phyloP scores from a whole-genome alignment of 306 rosid genomes.

The Pueraria montana region DNA sequence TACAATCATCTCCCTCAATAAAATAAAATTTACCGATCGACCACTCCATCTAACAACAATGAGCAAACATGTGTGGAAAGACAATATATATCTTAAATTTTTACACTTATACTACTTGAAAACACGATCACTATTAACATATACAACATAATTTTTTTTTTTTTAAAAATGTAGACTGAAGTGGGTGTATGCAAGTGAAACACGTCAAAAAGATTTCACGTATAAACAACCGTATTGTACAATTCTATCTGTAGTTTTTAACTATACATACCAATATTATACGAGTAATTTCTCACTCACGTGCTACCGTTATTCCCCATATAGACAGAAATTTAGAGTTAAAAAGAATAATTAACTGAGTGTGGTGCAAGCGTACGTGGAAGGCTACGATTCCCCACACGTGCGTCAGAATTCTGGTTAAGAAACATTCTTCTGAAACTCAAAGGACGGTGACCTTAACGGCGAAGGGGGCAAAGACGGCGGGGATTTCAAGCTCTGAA shows the following conservation, averaged over 20 bases:
- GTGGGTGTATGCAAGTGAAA: not conserved
- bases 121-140: no score
- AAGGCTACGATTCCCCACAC: slow-evolving; percentile 39
- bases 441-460: slow-evolving; percentile 49
- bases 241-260: slow-evolving; percentile 26
- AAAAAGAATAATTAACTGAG: slow-evolving; percentile 23
- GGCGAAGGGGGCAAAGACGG: slow-evolving; percentile 55
- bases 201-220: slow-evolving; percentile 31
- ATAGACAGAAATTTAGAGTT: slow-evolving; percentile 33
- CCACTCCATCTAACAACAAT: not conserved
- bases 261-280: not conserved
- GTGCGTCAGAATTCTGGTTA: slow-evolving; percentile 60
- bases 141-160: no score
- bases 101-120: no score
- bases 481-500: slow-evolving; percentile 60
- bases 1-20: not conserved
- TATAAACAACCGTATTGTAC: slow-evolving; percentile 46
- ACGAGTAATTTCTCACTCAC: slow-evolving; percentile 6
- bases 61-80: not conserved
- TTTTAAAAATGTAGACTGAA: no score
- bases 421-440: slow-evolving; percentile 36
- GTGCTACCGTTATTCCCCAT: slow-evolving; percentile 58
- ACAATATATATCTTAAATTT: no score
- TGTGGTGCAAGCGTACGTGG: no score
- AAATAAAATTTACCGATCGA: not conserved